These are phyloP conservation scores for Aspergillus bertholletiae DNA, from an alignment of 495 filamentous ascomycete genomes.

Conservation along the genomic window DNA sequence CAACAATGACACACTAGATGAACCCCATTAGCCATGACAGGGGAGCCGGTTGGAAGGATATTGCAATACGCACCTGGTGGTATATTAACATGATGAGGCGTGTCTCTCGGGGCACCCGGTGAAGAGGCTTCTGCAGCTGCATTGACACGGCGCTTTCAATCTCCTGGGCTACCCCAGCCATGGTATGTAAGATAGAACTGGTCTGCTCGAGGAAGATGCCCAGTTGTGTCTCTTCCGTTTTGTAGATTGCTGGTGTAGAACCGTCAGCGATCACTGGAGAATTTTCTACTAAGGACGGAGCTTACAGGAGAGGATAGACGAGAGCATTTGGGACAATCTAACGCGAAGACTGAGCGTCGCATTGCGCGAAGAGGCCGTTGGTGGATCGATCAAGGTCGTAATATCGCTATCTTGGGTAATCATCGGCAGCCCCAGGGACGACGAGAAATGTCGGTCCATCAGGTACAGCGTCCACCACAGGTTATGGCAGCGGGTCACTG, in stretches of 20 bases:
- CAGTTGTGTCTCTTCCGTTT: constrained; percentile 28
- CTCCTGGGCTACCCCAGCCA: constrained; percentile 29
- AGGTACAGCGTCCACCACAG: constrained; percentile 40
- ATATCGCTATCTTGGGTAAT: constrained; percentile 33
- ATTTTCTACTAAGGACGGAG: no score
- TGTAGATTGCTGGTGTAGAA: constrained; percentile 24
- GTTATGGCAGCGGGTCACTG: constrained; percentile 27
- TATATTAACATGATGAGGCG: constrained; percentile 32
- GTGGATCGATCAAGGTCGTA: constrained; percentile 23
- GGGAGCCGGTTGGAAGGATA: no score
- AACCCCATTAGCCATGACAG: background rate
- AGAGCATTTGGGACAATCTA: constrained; percentile 25
- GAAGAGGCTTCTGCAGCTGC: constrained; percentile 21
- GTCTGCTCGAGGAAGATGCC: constrained; percentile 32
- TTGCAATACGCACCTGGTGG: no score
- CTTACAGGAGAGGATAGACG: constrained; percentile 24
- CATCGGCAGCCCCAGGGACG: constrained; percentile 33
- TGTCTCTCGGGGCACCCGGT: constrained; percentile 30
- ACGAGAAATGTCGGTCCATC: constrained; percentile 34
- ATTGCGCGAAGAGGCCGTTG: constrained; percentile 14
- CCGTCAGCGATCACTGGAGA: no score
- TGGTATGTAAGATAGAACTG: constrained; percentile 27
- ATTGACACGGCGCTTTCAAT: constrained; percentile 27
- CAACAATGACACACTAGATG: constrained; percentile 32
- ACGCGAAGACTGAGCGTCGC: constrained; percentile 29